These are phyloP conservation scores for Uncinocarpus reesii DNA, from an alignment of 2,329 filamentous ascomycete genomes.

Conservation along the genomic window DNA sequence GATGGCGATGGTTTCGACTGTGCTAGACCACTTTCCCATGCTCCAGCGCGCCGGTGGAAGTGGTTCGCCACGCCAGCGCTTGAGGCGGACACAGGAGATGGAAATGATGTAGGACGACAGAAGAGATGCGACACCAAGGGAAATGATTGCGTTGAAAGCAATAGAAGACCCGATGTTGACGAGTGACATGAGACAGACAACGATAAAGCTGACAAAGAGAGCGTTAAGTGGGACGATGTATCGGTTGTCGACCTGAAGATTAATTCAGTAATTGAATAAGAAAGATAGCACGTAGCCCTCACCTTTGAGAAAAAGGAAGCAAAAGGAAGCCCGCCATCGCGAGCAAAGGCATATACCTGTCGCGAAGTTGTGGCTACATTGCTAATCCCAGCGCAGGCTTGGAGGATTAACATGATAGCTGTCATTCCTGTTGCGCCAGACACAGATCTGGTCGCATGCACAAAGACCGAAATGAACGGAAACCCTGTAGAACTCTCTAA, in stretches of 20 bases:
- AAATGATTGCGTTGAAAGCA: constrained; percentile 36
- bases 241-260: constrained; percentile 11
- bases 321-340: constrained; percentile 28
- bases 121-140: constrained; percentile 30
- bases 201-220: constrained; percentile 21
- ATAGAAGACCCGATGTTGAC: constrained; percentile 43
- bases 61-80: constrained; percentile 33
- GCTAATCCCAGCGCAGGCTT: constrained; percentile 24
- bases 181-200: constrained; percentile 33
- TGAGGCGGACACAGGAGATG: constrained; percentile 38
- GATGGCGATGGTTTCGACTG: constrained; percentile 14
- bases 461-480: constrained; percentile 36
- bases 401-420: constrained; percentile 26
- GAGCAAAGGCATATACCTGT: constrained; percentile 28
- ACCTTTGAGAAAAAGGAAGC: constrained; percentile 20
- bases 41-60: constrained; percentile 39
- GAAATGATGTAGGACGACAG: constrained; percentile 37
- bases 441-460: constrained; percentile 36
- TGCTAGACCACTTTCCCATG: constrained; percentile 33
- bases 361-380: constrained; percentile 28
- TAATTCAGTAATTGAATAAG: background rate
- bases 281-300: background rate
- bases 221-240: constrained; percentile 22
- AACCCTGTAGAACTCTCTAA: constrained; percentile 28
- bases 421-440: constrained; percentile 25